A percentile compares a stretch with the other conserved stretches of the same genome.
Evolutionary conservation across 2,329 filamentous ascomycete species (phyloP).

Genomic region (Graphilbum ipis-grandicollis): DNA sequence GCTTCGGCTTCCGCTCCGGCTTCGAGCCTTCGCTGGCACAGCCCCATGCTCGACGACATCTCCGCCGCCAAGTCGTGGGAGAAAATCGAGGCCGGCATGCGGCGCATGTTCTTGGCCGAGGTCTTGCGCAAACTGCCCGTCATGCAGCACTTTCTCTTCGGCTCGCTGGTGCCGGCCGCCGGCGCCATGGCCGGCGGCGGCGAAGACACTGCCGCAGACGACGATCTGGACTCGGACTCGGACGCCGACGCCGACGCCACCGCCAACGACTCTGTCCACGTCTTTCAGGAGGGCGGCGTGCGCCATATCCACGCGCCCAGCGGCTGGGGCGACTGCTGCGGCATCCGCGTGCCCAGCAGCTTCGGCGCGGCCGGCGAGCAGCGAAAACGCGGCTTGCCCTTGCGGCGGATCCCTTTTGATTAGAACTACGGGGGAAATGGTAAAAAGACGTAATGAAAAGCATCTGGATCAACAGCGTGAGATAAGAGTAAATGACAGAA

Average conservation of each 20-base stretch:
- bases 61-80: slow-evolving; percentile 74
- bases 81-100: slow-evolving; percentile 91
- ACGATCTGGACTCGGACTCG: slow-evolving; percentile 26
- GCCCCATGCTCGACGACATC: slow-evolving; percentile 96
- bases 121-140: slow-evolving; percentile 87
- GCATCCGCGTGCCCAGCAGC: slow-evolving; percentile 91
- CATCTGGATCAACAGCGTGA: too few species aligned
- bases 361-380: slow-evolving; percentile 81
- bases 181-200: slow-evolving; percentile 47
- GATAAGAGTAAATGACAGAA: too few species aligned
- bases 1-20: background rate
- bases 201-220: slow-evolving; percentile 25
- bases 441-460: too few species aligned
- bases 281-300: slow-evolving; percentile 45
- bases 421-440: too few species aligned
- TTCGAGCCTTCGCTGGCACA: slow-evolving; percentile 75
- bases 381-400: slow-evolving; percentile 48
- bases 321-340: slow-evolving; percentile 91
- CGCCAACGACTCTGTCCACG: slow-evolving; percentile 38
- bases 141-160: slow-evolving; percentile 98
- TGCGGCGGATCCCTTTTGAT: slow-evolving; percentile 70
- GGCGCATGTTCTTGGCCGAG: slow-evolving; percentile 89
- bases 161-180: slow-evolving; percentile 61
- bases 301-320: slow-evolving; percentile 54
- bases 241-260: slow-evolving; percentile 19